phyloP scores from a whole-genome alignment of 148 eudicot genomes.

The Rhododendron molle region DNA sequence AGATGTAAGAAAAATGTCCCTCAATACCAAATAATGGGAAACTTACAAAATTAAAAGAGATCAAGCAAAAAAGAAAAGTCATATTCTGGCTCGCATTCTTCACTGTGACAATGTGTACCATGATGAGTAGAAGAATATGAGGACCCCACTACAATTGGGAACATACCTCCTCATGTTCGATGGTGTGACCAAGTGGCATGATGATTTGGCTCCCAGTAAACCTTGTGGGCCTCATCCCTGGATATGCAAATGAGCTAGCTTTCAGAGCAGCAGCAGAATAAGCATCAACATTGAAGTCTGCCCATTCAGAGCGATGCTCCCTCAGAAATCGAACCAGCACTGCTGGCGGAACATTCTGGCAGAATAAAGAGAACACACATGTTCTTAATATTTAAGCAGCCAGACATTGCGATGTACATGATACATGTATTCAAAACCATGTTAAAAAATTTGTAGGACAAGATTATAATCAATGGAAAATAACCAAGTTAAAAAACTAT shows the following conservation, averaged over 20 bases:
- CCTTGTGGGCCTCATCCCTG: constrained; percentile 66
- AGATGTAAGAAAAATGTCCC: constrained; percentile 1
- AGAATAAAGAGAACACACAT: constrained; percentile 6
- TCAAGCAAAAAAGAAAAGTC: not conserved
- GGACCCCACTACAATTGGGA: not conserved
- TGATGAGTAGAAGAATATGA: not conserved
- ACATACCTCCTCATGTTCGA: constrained; percentile 88
- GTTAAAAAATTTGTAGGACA: not conserved
- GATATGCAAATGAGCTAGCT: constrained; percentile 58
- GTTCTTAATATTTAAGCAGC: not conserved
- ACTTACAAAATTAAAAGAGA: not conserved
- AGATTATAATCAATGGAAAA: not conserved
- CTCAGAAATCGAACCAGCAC: constrained; percentile 83
- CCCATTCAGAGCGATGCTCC: constrained; percentile 99
- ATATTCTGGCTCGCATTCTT: not conserved
- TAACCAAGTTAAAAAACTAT: not conserved
- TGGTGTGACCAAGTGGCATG: constrained; percentile 92
- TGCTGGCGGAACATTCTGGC: constrained; percentile 89
- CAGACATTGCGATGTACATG: not conserved
- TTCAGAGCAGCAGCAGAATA: constrained; percentile 78
- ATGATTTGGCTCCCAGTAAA: constrained; percentile 87
- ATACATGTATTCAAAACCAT: not conserved
- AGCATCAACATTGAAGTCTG: constrained; percentile 87
- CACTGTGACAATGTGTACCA: not conserved
- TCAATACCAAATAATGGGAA: not conserved